Percentiles rank a stretch among this genome's conserved stretches.
Conservation (phyloP, 208 protist species). For the Crithidia thermophila region DNA sequence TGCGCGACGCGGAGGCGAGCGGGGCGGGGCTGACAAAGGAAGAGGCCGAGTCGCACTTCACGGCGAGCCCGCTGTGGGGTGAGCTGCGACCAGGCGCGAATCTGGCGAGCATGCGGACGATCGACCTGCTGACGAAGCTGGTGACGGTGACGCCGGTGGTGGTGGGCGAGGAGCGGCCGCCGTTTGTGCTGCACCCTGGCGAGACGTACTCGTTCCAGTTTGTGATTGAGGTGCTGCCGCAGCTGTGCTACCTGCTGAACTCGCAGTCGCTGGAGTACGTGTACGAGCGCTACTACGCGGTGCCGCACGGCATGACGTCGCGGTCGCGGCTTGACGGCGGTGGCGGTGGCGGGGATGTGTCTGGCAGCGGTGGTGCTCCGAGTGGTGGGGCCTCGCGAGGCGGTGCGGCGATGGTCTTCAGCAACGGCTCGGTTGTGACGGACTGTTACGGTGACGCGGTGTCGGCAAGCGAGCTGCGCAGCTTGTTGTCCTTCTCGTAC, state of each 20-base stretch:
- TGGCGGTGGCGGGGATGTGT: slow-evolving; percentile 2
- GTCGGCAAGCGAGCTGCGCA: slow-evolving; percentile 45
- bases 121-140: slow-evolving; percentile 58
- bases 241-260: slow-evolving; percentile 73
- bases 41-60: slow-evolving; percentile 20
- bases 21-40: neutral
- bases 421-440: slow-evolving; percentile 23
- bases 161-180: slow-evolving; percentile 50
- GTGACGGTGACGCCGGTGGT: slow-evolving; percentile 74
- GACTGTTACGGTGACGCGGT: slow-evolving; percentile 41
- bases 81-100: slow-evolving; percentile 52
- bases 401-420: slow-evolving; percentile 15
- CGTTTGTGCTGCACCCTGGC: slow-evolving; percentile 55
- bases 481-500: slow-evolving; percentile 56
- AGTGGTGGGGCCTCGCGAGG: slow-evolving; percentile 9
- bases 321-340: neutral
- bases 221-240: slow-evolving; percentile 72
- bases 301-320: slow-evolving; percentile 15
- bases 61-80: slow-evolving; percentile 36
- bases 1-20: slow-evolving; percentile 15
- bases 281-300: slow-evolving; percentile 47
- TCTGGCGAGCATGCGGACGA: slow-evolving; percentile 43
- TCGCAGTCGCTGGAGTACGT: slow-evolving; percentile 60
- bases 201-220: slow-evolving; percentile 84
- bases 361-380: slow-evolving; percentile 8